Base-by-base conservation (phyloP, 352 stramenopile species). In the Aphanomyces euteiches region DNA sequence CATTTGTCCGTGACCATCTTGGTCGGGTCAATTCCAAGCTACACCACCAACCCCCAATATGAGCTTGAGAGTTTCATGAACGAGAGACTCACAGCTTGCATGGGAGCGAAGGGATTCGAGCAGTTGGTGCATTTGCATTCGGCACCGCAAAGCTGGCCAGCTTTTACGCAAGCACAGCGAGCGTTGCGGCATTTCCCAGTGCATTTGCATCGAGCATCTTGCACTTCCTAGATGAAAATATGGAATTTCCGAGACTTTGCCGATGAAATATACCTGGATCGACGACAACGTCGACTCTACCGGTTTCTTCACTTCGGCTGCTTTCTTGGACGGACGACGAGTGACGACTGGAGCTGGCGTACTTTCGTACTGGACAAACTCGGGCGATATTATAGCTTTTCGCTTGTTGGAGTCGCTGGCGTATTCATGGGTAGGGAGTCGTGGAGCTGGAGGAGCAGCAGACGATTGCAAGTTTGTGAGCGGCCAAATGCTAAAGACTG, bases 131-230 rank as follows among this genome's bases (percentile, higher is more conserved):
- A 93, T 70, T 92, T 91, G 79, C 85, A 93, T 38, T 89, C 81
- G 50, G 75, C 73, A 61, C 85, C 83, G 61, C 85, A 93, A n/a
- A 92, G 81, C n/a, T 87, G 75, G 3, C 85, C 85, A 13, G 81
- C 82, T 56, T 93, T 93, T 40, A 93, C 85, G 59, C 85, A 93
- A 12, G 84, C 84, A 45, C 85, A 93, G 5, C 85, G 84, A 41
- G 85, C 84, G 72, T 93, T 93, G 19, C 85, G 82, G 58, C 85
- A 93, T 74, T 90, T 93, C 47, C 85, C 85, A 4, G 84, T 93
- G 67, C 85, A 93, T 74, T 90, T 90, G 72, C 85, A 93, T 15
- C 85, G 84, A 15, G 83, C 74, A 21, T 65, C 17, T 50, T 67
- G 13, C 47, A 63, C 54, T 39, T 66, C 56, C 69, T 43, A 66